These are phyloP conservation scores for Quercus agrifolia DNA, from an alignment of 306 rosid species.

Conservation along the genomic window DNA sequence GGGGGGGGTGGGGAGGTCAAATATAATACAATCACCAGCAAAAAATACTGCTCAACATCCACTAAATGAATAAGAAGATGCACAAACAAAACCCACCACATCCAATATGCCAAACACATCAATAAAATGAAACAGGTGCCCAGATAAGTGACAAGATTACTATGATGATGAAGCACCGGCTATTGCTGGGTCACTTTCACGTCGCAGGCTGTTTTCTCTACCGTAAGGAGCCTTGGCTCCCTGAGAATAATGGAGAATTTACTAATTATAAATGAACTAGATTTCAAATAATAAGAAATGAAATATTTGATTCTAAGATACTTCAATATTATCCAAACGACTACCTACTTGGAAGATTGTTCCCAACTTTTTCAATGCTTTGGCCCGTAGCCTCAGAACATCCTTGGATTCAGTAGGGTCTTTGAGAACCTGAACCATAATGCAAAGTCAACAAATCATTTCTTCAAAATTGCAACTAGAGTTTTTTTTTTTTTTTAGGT, in stretches of 20 bases:
- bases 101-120: constrained; percentile 4
- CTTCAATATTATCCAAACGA: neutral
- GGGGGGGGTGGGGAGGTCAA: too few relatives aligned
- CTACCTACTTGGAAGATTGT: constrained; percentile 77
- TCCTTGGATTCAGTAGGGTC: constrained; percentile 76
- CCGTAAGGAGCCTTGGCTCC: constrained; percentile 69
- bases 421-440: constrained; percentile 62
- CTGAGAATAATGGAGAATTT: constrained; percentile 36
- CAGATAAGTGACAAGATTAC: neutral
- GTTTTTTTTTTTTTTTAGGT: neutral
- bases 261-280: constrained; percentile 15
- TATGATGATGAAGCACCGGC: constrained; percentile 49
- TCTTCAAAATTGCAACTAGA: neutral
- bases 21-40: neutral
- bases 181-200: constrained; percentile 29
- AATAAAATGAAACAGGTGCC: constrained; percentile 11
- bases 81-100: constrained; percentile 1
- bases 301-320: constrained; percentile 3
- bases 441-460: neutral
- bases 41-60: neutral
- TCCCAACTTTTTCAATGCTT: constrained; percentile 71
- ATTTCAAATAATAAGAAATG: neutral
- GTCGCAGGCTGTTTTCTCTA: constrained; percentile 87
- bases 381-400: constrained; percentile 59
- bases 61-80: neutral